Conservation (phyloP, 306 rosid genomes). For the Quercus berberidifolia region DNA sequence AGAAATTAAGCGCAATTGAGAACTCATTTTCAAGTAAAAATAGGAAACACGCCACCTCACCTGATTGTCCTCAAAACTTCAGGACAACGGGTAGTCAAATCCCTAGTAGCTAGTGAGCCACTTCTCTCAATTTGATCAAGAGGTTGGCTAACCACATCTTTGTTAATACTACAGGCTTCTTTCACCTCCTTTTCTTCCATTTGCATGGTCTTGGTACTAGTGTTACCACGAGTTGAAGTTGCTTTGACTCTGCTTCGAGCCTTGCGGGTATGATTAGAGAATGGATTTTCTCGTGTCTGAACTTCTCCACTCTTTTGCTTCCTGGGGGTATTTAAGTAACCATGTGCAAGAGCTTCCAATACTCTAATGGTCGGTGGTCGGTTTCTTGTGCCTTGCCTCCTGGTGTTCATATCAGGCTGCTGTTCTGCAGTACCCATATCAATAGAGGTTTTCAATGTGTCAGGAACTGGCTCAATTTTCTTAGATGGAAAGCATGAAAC, state of each 20-base stretch:
- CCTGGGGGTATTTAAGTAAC: conserved; percentile 41
- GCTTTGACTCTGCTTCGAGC: conserved; percentile 40
- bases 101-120: conserved; percentile 24
- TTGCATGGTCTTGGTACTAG: conserved; percentile 14
- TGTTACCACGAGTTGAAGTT: conserved; percentile 28
- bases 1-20: background rate
- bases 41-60: conserved; percentile 14
- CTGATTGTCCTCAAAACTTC: conserved; percentile 11
- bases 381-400: conserved; percentile 79
- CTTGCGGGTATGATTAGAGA: conserved; percentile 37
- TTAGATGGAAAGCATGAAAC: conserved; percentile 15
- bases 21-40: conserved; percentile 5
- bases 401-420: conserved; percentile 24
- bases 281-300: conserved; percentile 14
- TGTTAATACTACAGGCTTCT: conserved; percentile 29
- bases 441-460: conserved; percentile 17
- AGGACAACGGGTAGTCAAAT: background rate
- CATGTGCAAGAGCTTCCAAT: conserved; percentile 62
- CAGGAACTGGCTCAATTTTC: conserved; percentile 15
- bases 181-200: conserved; percentile 42
- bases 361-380: conserved; percentile 73
- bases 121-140: conserved; percentile 30
- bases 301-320: conserved; percentile 29
- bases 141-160: conserved; percentile 21
- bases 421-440: conserved; percentile 16